A percentile compares a stretch with the other conserved stretches of the same genome.
phyloP scores from a whole-genome alignment of 202 grass and related monocot genomes.

The Brachypodium distachyon region DNA sequence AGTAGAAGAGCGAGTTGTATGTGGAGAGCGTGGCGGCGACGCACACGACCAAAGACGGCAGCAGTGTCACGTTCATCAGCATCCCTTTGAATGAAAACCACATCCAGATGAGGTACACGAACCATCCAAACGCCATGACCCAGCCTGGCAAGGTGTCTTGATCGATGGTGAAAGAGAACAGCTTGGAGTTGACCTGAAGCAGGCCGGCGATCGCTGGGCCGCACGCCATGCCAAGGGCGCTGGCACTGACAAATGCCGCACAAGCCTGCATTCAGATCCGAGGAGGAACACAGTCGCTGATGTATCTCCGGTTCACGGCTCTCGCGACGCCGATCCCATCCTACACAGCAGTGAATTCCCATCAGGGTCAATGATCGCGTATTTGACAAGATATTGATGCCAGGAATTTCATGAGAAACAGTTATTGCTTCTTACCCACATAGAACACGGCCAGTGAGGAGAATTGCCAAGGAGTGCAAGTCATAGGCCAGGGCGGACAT shows the following conservation, averaged over 20 bases:
- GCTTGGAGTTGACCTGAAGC: slow-evolving; percentile 45
- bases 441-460: slow-evolving; percentile 41
- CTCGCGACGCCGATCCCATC: slow-evolving; percentile 57
- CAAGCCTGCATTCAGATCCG: slow-evolving; percentile 65
- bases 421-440: slow-evolving; percentile 40
- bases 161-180: slow-evolving; percentile 34
- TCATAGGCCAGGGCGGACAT: slow-evolving; percentile 59
- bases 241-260: slow-evolving; percentile 58
- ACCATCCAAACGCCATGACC: slow-evolving; percentile 57
- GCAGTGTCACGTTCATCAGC: slow-evolving; percentile 49
- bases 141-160: slow-evolving; percentile 50
- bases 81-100: slow-evolving; percentile 40
- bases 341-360: background rate
- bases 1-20: slow-evolving; percentile 53
- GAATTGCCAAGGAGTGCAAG: slow-evolving; percentile 25
- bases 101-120: slow-evolving; percentile 46
- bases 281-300: slow-evolving; percentile 51
- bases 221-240: slow-evolving; percentile 62
- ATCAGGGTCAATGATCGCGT: background rate
- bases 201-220: slow-evolving; percentile 52
- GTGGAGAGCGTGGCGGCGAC: slow-evolving; percentile 39
- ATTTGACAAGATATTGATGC: background rate
- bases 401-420: background rate
- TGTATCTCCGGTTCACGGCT: slow-evolving; percentile 64
- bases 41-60: slow-evolving; percentile 46